A percentile compares a stretch with the other conserved stretches of the same genome.
Evolutionary conservation across 768 basidiomycete genomes (phyloP).

Genomic region (Sarcomyxa edulis): DNA sequence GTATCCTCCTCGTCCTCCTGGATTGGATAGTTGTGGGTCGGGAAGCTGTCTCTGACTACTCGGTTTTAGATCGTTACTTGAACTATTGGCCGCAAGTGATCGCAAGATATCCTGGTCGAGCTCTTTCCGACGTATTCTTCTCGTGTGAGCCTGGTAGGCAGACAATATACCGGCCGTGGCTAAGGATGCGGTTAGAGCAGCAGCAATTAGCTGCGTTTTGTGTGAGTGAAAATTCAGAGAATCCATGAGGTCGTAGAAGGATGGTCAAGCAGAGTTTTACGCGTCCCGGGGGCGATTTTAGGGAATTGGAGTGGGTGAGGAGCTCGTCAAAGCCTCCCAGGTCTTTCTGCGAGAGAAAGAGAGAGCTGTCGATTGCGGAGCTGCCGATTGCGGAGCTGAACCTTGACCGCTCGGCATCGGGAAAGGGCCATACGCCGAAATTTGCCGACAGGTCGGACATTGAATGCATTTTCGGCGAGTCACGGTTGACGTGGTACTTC

Average conservation of each 20-base stretch:
- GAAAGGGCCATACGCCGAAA: too few relatives aligned
- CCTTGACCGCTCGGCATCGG: too few relatives aligned
- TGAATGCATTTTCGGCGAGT: too few relatives aligned
- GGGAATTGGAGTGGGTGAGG: too few relatives aligned
- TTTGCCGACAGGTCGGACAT: too few relatives aligned
- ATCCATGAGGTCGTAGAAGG: constrained; percentile 19
- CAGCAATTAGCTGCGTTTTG: constrained; percentile 56
- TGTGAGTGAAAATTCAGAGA: constrained; percentile 43
- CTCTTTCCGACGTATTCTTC: constrained; percentile 42
- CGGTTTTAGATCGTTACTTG: neutral
- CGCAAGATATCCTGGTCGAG: constrained; percentile 54
- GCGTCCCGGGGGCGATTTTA: too few relatives aligned
- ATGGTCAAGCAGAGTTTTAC: too few relatives aligned
- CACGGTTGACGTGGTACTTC: too few relatives aligned
- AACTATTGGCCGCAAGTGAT: constrained; percentile 36
- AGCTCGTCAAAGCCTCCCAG: too few relatives aligned
- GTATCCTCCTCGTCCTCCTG: constrained; percentile 29
- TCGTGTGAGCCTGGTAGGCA: constrained; percentile 47
- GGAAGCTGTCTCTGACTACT: neutral
- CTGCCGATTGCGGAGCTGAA: too few relatives aligned
- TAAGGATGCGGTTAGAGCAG: constrained; percentile 60
- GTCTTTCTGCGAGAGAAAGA: too few relatives aligned
- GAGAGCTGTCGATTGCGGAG: too few relatives aligned
- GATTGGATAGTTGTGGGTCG: constrained; percentile 2
- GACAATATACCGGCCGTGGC: constrained; percentile 57